Percentiles rank a stretch among this genome's conserved stretches.
Conservation (phyloP, 1,284 basidiomycete genomes). For the Somion occarium region DNA sequence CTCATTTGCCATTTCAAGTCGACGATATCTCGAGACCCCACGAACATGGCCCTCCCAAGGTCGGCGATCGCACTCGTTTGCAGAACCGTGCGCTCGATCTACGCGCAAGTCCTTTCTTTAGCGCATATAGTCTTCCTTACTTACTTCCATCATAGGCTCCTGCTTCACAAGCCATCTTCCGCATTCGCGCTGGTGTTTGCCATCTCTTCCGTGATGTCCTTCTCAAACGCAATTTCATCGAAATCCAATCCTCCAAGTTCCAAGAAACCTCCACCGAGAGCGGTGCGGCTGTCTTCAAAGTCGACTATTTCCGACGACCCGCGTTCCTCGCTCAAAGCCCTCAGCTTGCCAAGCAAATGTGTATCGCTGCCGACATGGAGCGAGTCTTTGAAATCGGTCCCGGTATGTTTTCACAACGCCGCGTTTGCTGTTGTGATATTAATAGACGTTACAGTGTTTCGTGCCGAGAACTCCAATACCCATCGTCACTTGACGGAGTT, state of each 20-base stretch:
- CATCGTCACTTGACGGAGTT: slow-evolving; percentile 76
- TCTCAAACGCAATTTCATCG: slow-evolving; percentile 48
- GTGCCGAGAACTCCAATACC: slow-evolving; percentile 72
- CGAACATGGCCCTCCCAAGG: slow-evolving; percentile 17
- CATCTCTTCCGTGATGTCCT: slow-evolving; percentile 61
- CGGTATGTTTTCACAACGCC: slow-evolving; percentile 12
- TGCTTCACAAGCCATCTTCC: slow-evolving; percentile 69
- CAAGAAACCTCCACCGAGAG: slow-evolving; percentile 70
- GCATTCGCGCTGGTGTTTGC: slow-evolving; percentile 58
- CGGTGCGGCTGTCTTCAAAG: slow-evolving; percentile 69
- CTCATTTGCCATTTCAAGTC: slow-evolving; percentile 28
- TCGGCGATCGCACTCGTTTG: slow-evolving; percentile 56
- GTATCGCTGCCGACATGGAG: slow-evolving; percentile 69
- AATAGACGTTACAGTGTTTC: slow-evolving; percentile 40
- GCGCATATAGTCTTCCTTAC: neutral
- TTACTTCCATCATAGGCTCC: slow-evolving; percentile 35
- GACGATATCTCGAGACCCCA: slow-evolving; percentile 37
- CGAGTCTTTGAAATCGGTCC: slow-evolving; percentile 70
- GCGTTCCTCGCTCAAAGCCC: slow-evolving; percentile 71
- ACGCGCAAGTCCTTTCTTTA: slow-evolving; percentile 26
- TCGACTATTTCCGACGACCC: slow-evolving; percentile 61
- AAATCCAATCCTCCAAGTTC: slow-evolving; percentile 70
- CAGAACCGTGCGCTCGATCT: slow-evolving; percentile 68
- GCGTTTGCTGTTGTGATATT: neutral
- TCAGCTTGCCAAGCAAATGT: slow-evolving; percentile 75